Conservation (phyloP, 169 alveolate species). For the Plasmodium vivax region DNA sequence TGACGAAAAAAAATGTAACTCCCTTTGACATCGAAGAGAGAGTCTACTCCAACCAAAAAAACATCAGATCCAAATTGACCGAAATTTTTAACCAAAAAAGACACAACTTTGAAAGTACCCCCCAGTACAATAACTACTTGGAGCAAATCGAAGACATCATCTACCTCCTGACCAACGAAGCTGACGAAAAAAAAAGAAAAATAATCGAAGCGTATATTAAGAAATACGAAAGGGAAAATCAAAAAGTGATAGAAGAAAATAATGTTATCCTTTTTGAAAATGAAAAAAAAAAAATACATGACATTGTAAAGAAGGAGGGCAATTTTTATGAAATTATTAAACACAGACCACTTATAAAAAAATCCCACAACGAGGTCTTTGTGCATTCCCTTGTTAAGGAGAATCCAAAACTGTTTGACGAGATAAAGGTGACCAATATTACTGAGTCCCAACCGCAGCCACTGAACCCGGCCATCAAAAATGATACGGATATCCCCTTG, state of each 20-base stretch:
- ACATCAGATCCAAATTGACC: slow-evolving; percentile 30
- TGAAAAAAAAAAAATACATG: slow-evolving; percentile 78
- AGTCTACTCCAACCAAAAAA: slow-evolving; percentile 51
- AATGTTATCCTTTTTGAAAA: slow-evolving; percentile 78
- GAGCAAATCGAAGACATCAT: slow-evolving; percentile 79
- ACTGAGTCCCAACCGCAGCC: slow-evolving; percentile 77
- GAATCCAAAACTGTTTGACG: slow-evolving; percentile 64
- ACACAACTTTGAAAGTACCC: slow-evolving; percentile 82
- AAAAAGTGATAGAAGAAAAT: slow-evolving; percentile 78
- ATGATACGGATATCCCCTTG: slow-evolving; percentile 81
- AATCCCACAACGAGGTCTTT: slow-evolving; percentile 37
- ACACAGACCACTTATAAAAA: slow-evolving; percentile 81
- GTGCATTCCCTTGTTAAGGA: slow-evolving; percentile 66
- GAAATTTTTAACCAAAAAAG: slow-evolving; percentile 83
- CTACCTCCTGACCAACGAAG: slow-evolving; percentile 70
- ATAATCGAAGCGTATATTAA: slow-evolving; percentile 78
- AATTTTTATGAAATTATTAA: slow-evolving; percentile 84
- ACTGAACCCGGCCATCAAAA: slow-evolving; percentile 81
- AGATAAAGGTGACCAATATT: slow-evolving; percentile 27
- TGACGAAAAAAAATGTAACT: slow-evolving; percentile 35
- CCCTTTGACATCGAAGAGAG: slow-evolving; percentile 63
- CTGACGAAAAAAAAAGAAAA: slow-evolving; percentile 76
- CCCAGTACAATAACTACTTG: slow-evolving; percentile 81
- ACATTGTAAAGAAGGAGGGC: slow-evolving; percentile 82
- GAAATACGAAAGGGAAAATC: slow-evolving; percentile 80